These are phyloP conservation scores for Kurtzmaniella quercitrusa DNA, from an alignment of 1,139 yeast genomes.

Conservation along the genomic window DNA sequence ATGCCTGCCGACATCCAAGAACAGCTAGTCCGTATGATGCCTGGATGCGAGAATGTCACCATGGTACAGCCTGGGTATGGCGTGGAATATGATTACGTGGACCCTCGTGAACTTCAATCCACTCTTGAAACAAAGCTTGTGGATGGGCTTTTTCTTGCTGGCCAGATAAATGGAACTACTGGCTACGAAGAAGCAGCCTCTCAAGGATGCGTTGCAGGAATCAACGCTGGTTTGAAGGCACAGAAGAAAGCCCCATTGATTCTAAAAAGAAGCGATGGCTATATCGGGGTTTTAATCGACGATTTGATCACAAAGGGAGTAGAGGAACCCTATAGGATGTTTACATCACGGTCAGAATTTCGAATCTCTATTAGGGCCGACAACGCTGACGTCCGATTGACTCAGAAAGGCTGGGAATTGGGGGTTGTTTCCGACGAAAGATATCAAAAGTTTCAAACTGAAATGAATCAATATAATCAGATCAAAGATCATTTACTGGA, in stretches of 20 bases:
- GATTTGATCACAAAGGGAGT: constrained; percentile 95
- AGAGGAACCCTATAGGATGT: constrained; percentile 97
- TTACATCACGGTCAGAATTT: constrained; percentile 92
- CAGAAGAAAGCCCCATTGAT: constrained; percentile 43
- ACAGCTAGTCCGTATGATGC: constrained; percentile 67
- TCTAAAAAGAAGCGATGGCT: constrained; percentile 76
- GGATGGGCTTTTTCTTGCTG: constrained; percentile 81
- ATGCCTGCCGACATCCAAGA: constrained; percentile 94
- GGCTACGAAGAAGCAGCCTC: constrained; percentile 99
- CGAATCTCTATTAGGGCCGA: constrained; percentile 87
- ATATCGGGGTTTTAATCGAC: constrained; percentile 87
- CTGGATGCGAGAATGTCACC: constrained; percentile 82
- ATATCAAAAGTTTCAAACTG: constrained; percentile 45
- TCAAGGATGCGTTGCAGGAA: constrained; percentile 94
- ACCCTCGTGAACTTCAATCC: constrained; percentile 77
- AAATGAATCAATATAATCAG: constrained; percentile 41
- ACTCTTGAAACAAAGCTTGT: constrained; percentile 82
- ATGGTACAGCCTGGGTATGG: constrained; percentile 98
- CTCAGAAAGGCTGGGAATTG: constrained; percentile 57
- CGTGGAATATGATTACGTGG: constrained; percentile 94
- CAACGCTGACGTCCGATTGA: constrained; percentile 85
- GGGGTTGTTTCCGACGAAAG: constrained; percentile 70
- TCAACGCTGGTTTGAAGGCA: constrained; percentile 71
- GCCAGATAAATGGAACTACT: constrained; percentile 97
- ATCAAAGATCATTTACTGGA: constrained; percentile 44